Percentiles rank a stretch among this genome's conserved stretches.
These are phyloP conservation scores for Saraca asoca DNA, from an alignment of 331 rosid genomes.

Conservation along the genomic window DNA sequence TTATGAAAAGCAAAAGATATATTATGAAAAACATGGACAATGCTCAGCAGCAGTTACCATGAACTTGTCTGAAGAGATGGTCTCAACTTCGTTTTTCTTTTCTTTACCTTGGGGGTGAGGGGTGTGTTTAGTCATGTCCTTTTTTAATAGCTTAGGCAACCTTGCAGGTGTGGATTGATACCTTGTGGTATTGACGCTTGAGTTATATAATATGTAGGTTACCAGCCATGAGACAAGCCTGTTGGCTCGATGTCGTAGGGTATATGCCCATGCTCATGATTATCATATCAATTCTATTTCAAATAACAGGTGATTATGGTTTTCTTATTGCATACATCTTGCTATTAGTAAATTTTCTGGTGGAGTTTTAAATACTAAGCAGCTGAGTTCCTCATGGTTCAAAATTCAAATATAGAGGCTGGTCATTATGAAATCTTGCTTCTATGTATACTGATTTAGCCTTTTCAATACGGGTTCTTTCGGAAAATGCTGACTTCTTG, in stretches of 20 bases:
- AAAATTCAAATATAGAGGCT: neutral
- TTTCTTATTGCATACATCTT: constrained; percentile 16
- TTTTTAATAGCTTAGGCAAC: no score
- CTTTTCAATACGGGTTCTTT: neutral
- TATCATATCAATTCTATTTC: constrained; percentile 96
- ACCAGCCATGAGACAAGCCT: constrained; percentile 78
- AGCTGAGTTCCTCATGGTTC: no score
- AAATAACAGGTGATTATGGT: constrained; percentile 77
- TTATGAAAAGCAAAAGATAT: no score
- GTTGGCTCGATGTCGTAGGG: constrained; percentile 89
- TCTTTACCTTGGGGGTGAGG: no score
- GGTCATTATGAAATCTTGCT: constrained; percentile 15
- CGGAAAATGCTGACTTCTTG: constrained; percentile 9
- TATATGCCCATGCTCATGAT: constrained; percentile 97
- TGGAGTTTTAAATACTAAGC: no score
- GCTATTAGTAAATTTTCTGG: constrained; percentile 20
- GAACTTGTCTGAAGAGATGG: no score
- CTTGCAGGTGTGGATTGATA: constrained; percentile 10
- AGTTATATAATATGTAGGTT: constrained; percentile 57
- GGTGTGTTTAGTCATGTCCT: no score
- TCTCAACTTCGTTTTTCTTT: no score
- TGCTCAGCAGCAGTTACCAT: no score
- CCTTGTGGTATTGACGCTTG: constrained; percentile 24
- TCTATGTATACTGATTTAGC: neutral
- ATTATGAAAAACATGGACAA: no score